Conservation (phyloP, 164 flowering plant species). For the Euptelea pleiosperma region DNA sequence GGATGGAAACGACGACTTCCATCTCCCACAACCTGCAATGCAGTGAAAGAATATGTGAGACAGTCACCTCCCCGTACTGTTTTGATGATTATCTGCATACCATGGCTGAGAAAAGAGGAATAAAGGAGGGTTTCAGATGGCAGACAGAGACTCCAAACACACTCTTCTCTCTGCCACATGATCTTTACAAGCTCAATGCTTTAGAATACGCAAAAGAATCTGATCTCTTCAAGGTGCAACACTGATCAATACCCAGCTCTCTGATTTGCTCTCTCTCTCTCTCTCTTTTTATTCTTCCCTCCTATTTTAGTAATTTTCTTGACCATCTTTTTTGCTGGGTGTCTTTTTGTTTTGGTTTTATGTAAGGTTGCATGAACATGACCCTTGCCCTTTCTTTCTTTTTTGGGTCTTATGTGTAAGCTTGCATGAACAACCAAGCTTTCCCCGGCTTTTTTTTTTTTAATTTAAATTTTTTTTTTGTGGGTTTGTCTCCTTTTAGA, state of each 20-base stretch:
- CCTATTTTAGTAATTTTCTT: conserved; percentile 4
- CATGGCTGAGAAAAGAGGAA: conserved; percentile 22
- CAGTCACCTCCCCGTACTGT: conserved; percentile 40
- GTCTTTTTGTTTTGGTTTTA: not conserved
- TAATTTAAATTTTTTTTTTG: too few species aligned
- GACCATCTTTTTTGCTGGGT: not conserved
- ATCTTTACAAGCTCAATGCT: conserved; percentile 32
- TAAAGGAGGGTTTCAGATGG: conserved; percentile 33
- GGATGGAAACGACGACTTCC: conserved; percentile 41
- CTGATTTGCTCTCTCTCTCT: conserved; percentile 10
- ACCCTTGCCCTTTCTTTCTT: not conserved
- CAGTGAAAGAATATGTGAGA: conserved; percentile 41
- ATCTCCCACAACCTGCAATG: conserved; percentile 33
- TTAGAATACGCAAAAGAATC: conserved; percentile 36
- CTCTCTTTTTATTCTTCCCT: conserved; percentile 6
- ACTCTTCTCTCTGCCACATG: conserved; percentile 27
- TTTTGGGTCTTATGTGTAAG: too few species aligned
- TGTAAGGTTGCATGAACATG: conserved; percentile 9
- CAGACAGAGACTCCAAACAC: conserved; percentile 16
- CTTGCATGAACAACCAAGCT: too few species aligned
- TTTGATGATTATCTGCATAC: conserved; percentile 38
- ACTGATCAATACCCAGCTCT: not conserved
- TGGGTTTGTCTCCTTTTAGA: too few species aligned
- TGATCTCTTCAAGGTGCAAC: conserved; percentile 38
- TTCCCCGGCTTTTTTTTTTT: too few species aligned